Percentiles rank a stretch among this genome's conserved stretches.
Evolutionary conservation across 441 rosid genomes (phyloP).

Genomic region (Bocquillonia castaneifolia): DNA sequence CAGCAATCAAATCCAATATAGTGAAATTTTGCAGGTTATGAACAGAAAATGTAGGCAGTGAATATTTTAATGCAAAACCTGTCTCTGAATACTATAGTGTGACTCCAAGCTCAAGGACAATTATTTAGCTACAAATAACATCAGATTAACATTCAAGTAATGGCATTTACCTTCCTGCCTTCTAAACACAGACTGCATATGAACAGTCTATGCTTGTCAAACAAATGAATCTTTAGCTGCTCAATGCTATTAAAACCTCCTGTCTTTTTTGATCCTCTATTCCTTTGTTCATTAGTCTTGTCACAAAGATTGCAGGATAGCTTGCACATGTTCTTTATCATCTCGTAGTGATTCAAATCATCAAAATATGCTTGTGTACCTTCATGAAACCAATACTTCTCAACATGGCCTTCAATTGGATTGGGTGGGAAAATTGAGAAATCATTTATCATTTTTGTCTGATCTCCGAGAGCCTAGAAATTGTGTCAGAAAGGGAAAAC

Average conservation of each 20-base stretch:
- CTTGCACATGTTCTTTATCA: slow-evolving; percentile 84
- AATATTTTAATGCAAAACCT: too few relatives aligned
- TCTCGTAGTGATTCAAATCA: slow-evolving; percentile 68
- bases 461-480: slow-evolving; percentile 68
- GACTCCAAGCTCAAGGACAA: neutral
- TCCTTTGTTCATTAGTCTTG: slow-evolving; percentile 44
- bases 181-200: slow-evolving; percentile 79
- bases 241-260: slow-evolving; percentile 56
- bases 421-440: slow-evolving; percentile 57
- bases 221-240: slow-evolving; percentile 74
- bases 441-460: slow-evolving; percentile 65
- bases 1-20: neutral
- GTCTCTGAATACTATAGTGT: neutral
- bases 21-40: too few relatives aligned
- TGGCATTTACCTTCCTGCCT: slow-evolving; percentile 61
- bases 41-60: neutral
- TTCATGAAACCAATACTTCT: slow-evolving; percentile 65
- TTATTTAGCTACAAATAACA: neutral
- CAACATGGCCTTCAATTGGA: slow-evolving; percentile 59
- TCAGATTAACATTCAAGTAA: neutral
- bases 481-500: neutral
- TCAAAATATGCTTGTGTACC: slow-evolving; percentile 70
- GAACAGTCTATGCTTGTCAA: slow-evolving; percentile 53
- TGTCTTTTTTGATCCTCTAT: slow-evolving; percentile 42
- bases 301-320: slow-evolving; percentile 74